These are phyloP conservation scores for Pseudoneurospora amorphoporcata DNA, from an alignment of 495 filamentous ascomycete genomes.

Conservation along the genomic window DNA sequence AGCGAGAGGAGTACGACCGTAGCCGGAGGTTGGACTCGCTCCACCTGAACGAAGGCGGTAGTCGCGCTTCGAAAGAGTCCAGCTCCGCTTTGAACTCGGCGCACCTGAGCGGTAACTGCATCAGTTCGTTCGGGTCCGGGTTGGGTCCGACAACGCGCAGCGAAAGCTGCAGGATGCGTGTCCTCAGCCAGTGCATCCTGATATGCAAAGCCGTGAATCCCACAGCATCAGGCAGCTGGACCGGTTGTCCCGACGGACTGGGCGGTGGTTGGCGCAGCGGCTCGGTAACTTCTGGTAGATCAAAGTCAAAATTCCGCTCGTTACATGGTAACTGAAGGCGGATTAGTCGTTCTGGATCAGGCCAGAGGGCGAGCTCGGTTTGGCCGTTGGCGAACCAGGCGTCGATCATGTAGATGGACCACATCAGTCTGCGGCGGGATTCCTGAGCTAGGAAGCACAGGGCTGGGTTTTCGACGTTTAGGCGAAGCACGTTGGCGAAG, in stretches of 20 bases:
- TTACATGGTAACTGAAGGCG: conserved; percentile 40
- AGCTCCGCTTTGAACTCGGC: conserved; percentile 33
- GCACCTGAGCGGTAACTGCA: conserved; percentile 27
- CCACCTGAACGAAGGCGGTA: conserved; percentile 37
- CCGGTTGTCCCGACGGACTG: conserved; percentile 7
- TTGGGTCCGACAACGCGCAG: conserved; percentile 19
- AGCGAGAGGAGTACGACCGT: conserved; percentile 36
- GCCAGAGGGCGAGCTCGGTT: conserved; percentile 36
- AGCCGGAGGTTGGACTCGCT: conserved; percentile 38
- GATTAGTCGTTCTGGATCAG: conserved; percentile 30
- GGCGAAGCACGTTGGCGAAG: conserved; percentile 36
- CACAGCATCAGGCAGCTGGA: conserved; percentile 34
- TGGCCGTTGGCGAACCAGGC: conserved; percentile 34
- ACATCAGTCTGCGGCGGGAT: conserved; percentile 41
- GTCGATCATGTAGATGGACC: conserved; percentile 41
- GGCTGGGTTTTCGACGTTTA: conserved; percentile 38
- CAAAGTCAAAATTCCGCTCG: conserved; percentile 43
- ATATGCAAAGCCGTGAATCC: conserved; percentile 39
- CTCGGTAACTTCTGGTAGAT: conserved; percentile 38
- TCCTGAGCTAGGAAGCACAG: conserved; percentile 41
- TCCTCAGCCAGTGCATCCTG: conserved; percentile 37
- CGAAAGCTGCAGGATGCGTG: conserved; percentile 32
- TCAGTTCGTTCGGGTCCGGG: conserved; percentile 25
- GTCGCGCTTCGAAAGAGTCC: conserved; percentile 31
- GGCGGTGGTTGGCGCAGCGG: conserved; percentile 26